Base-by-base conservation (phyloP, 495 filamentous ascomycete genomes). In the Hypoxylon lienhwacheense region DNA sequence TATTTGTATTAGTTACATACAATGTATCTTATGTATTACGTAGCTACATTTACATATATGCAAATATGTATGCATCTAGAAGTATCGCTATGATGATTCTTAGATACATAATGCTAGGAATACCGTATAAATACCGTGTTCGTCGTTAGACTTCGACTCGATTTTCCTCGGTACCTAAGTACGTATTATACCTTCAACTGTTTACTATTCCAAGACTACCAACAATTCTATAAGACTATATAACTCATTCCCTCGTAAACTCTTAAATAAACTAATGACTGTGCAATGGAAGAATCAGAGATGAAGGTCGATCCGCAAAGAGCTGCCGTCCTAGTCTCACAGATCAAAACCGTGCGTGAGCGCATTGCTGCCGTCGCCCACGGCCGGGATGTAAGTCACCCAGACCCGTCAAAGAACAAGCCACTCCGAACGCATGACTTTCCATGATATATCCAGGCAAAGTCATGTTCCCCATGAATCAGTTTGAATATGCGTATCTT, bases 281-380 rank as follows among this genome's bases (percentile, higher is more conserved):
- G 17, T 19, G 53, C 32, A 17, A 75, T 76, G 72, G 62, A 63
- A 32, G 66, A 69, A 22, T 42, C 50, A 50, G 73, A 80, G 7
- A 80, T 81, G 78, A 80, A 75, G 47, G 59, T 80, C 47, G 76
- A 80, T 42, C 70, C 77, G 8, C 55, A 71, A n/a, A 63, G 80
- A 61, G 78, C 79, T 22, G 70, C 69, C 14, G 66, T 70, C 37
- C 71, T 81, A 24, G 52, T 73, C 21, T 72, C 75, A 8, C 70
- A 78, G 40, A 55, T 82, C 19, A 68, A 76, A 57, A 57, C 58
- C 44, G 76, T 82, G 19, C 67, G 59, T 12, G 71, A 75, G 53
- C 68, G 73, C 12, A 70, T 81, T 16, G 57, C 68, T 11, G 65
- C 71, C n/a, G 73, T 67, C 11, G 71, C 72, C 32, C 69, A 72